A percentile compares a stretch with the other conserved stretches of the same genome.
Conservation (phyloP, 495 filamentous ascomycete genomes). For the Aspergillus diversus region DNA sequence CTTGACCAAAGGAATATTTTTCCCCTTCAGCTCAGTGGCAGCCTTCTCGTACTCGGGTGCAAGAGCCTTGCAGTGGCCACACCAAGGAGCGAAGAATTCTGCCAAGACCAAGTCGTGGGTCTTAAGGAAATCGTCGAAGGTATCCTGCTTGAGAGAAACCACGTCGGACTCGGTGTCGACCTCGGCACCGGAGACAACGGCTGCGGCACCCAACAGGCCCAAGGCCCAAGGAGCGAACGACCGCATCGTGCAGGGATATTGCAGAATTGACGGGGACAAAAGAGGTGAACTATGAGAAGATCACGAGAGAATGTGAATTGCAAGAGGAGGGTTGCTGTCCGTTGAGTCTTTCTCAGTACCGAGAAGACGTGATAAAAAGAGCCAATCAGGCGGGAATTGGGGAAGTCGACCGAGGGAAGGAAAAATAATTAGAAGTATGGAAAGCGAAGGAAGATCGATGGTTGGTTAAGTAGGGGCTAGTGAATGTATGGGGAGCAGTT, state of each 20-base stretch:
- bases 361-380: background rate
- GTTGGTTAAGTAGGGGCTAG: constrained; percentile 28
- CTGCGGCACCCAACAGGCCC: constrained; percentile 60
- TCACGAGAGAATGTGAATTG: no score
- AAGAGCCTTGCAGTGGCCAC: constrained; percentile 97
- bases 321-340: no score
- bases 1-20: constrained; percentile 90
- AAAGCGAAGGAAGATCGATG: constrained; percentile 21
- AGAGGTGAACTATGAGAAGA: background rate
- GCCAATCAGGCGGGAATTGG: constrained; percentile 3
- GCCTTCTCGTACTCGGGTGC: constrained; percentile 92
- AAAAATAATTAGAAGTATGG: constrained; percentile 18
- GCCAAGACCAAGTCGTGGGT: constrained; percentile 87
- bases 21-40: constrained; percentile 91
- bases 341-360: background rate
- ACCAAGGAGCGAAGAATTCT: constrained; percentile 99
- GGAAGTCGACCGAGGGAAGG: background rate
- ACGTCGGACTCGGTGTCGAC: constrained; percentile 72
- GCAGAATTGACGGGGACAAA: constrained; percentile 14
- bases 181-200: constrained; percentile 64
- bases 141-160: constrained; percentile 78
- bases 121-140: constrained; percentile 82
- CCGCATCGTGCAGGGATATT: constrained; percentile 52
- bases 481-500: constrained; percentile 30
- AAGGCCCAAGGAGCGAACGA: constrained; percentile 60